Evolutionary conservation across 139 green algal genomes (phyloP), one percentile per base, ranked within the genome.

Genomic region (Chlamydomonas sphaeroides): DNA sequence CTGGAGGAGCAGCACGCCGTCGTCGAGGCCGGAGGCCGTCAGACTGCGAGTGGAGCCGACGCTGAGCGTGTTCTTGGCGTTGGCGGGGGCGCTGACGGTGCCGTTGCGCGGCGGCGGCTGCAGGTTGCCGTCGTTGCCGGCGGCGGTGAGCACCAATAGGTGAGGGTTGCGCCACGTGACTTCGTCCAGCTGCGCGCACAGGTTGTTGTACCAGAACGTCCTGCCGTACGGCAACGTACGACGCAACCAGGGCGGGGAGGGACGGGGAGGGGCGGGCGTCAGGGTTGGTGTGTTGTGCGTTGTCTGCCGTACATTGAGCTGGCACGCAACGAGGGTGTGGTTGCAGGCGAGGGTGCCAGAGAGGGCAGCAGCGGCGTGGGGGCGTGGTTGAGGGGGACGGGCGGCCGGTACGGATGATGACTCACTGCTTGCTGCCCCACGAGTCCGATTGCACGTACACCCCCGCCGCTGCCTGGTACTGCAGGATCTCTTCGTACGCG

Each of bases 11-110:
- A 77, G 69, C 20, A 20, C 61, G 49, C 70, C 51, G 0, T 41
- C 6, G 70, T 36, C 18, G 23, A 15, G 3, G 51, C 25, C n/a
- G 33, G 7, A 17, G 70, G 25, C 18, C 10, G 53, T 59, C 28
- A 75, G 15, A 0, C 87, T 89, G 41, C 92, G 84, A 0, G 90
- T 93, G 18, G 95, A 94, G 2, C 95, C 95, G 18, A 96, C 91
- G 6, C 89, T 78, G 1, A 98, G 56, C 33, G 71, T 88, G 84
- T 98, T 98, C 80, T 98, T 98, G 56, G 91, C 72, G 8, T 92
- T 95, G 45, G 95, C 92, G 2, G 95, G 94, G 8, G 92, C 90
- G 17, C 85, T 91, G 28, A 97, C 86, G 41, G 92, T 97, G 35
- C 77, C 77, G 45, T 78, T 84, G 38, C 86, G 75, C 23, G 91